phyloP scores from a whole-genome alignment of 257 asterid genomes.

The Echium plantagineum region DNA sequence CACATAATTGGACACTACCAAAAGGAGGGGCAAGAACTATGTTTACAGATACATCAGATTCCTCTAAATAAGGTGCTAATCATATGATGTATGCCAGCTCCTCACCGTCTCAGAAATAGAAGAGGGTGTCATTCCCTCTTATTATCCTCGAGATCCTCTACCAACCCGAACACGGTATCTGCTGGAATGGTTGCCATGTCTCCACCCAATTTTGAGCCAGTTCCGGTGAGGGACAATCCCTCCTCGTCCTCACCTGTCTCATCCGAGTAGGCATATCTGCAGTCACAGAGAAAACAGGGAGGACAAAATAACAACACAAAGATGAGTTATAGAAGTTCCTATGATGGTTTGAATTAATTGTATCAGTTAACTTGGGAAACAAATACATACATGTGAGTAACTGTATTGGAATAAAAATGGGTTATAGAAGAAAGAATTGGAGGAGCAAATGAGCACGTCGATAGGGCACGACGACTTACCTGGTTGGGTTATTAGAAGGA shows the following conservation, averaged over 20 bases:
- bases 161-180: slow-evolving; percentile 54
- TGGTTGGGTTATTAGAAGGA: slow-evolving; percentile 85
- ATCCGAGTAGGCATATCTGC: slow-evolving; percentile 64
- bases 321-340: too few relatives aligned
- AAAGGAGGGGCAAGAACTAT: not conserved
- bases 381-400: not conserved
- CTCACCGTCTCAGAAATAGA: not conserved
- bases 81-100: too few relatives aligned
- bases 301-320: too few relatives aligned
- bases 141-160: slow-evolving; percentile 32
- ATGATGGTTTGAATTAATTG: too few relatives aligned
- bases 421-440: not conserved
- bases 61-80: not conserved
- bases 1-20: not conserved
- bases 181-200: slow-evolving; percentile 48
- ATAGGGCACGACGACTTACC: slow-evolving; percentile 31
- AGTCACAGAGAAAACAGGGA: not conserved
- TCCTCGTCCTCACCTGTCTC: slow-evolving; percentile 90
- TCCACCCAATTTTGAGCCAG: slow-evolving; percentile 52
- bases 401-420: not conserved
- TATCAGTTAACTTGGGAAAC: not conserved
- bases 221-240: slow-evolving; percentile 60
- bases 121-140: slow-evolving; percentile 23
- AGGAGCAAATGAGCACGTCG: not conserved
- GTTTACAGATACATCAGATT: not conserved